A percentile compares a stretch with the other conserved stretches of the same genome.
These are phyloP conservation scores for Typha latifolia DNA, from an alignment of 176 grass and related monocot genomes.

Conservation along the genomic window DNA sequence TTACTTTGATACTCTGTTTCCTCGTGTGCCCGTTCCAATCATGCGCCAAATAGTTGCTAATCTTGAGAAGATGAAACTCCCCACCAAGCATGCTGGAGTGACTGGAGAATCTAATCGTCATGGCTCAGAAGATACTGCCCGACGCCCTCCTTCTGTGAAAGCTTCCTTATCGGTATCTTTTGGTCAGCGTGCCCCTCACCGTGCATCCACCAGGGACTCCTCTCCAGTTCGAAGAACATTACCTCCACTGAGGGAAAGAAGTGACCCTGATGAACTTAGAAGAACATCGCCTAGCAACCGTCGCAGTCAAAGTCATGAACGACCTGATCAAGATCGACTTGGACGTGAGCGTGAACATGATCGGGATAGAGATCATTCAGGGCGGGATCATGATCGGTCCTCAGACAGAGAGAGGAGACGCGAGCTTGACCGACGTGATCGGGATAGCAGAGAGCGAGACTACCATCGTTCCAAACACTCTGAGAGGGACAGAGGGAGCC, in stretches of 20 bases:
- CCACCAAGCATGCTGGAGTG: constrained; percentile 67
- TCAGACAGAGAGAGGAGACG: constrained; percentile 19
- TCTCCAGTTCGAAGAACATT: constrained; percentile 75
- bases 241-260: constrained; percentile 36
- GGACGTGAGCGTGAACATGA: not conserved
- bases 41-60: constrained; percentile 62
- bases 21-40: constrained; percentile 68
- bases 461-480: constrained; percentile 15
- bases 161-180: constrained; percentile 94
- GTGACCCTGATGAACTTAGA: too few relatives aligned
- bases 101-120: constrained; percentile 82
- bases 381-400: constrained; percentile 31
- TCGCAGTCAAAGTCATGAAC: constrained; percentile 29
- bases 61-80: constrained; percentile 94
- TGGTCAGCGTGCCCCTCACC: constrained; percentile 94
- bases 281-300: constrained; percentile 31
- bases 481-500: too few relatives aligned
- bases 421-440: constrained; percentile 17
- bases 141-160: constrained; percentile 92
- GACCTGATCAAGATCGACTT: constrained; percentile 19
- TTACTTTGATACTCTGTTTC: constrained; percentile 93
- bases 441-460: constrained; percentile 35
- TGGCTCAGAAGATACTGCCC: constrained; percentile 86
- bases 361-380: constrained; percentile 1
- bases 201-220: constrained; percentile 91